Percentiles rank a stretch among this genome's conserved stretches.
Conservation (phyloP, 1,284 basidiomycete species). For the Cryptococcus floricola region DNA sequence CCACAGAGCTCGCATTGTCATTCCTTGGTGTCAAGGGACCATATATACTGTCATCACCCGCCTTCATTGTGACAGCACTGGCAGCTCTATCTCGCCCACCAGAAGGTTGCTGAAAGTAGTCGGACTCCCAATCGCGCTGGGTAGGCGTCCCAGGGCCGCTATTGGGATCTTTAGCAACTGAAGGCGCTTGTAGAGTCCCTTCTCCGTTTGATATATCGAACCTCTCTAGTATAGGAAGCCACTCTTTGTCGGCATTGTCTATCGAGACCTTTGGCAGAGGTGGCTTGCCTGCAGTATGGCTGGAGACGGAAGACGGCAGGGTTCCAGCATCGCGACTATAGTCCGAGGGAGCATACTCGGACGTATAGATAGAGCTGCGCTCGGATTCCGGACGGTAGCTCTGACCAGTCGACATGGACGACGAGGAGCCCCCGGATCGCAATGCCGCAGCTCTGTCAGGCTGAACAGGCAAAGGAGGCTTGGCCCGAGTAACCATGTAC, state of each 20-base stretch:
- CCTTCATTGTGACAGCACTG: constrained; percentile 11
- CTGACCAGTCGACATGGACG: background rate
- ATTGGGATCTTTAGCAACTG: background rate
- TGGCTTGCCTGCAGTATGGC: background rate
- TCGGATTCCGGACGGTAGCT: background rate
- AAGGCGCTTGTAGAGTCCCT: background rate
- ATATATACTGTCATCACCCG: background rate
- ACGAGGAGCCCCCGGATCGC: background rate
- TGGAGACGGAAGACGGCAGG: background rate
- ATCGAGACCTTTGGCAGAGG: background rate
- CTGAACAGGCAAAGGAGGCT: background rate
- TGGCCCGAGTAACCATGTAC: background rate
- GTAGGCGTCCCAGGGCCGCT: constrained; percentile 15
- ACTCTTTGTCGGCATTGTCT: constrained; percentile 6
- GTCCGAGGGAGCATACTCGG: constrained; percentile 6
- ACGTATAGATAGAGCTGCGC: constrained; percentile 2
- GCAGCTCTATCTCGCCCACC: constrained; percentile 7
- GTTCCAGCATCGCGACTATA: background rate
- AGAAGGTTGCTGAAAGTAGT: background rate
- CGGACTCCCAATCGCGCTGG: constrained; percentile 11
- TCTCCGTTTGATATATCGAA: constrained; percentile 5
- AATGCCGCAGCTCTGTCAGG: background rate
- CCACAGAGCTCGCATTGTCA: background rate
- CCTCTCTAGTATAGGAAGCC: constrained; percentile 14
- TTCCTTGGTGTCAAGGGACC: constrained; percentile 7